Percentiles rank a stretch among this genome's conserved stretches.
phyloP scores from a whole-genome alignment of 805 yeast species.

The Saturnispora halmiae region DNA sequence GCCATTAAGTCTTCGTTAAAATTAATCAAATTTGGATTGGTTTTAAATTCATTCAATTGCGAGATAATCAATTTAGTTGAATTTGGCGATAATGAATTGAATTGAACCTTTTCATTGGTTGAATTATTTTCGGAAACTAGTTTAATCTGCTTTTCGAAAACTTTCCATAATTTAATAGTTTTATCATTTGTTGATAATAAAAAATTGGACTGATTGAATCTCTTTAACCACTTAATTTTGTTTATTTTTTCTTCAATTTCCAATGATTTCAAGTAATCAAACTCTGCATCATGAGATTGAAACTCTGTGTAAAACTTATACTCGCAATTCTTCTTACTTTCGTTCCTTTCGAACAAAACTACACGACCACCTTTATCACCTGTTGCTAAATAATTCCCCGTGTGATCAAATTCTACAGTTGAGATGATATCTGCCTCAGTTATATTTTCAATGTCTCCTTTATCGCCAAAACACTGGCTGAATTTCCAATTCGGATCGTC shows the following conservation, averaged over 20 bases:
- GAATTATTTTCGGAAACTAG: constrained; percentile 88
- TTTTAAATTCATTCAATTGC: constrained; percentile 23
- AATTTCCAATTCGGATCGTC: constrained; percentile 58
- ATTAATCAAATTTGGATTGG: constrained; percentile 18
- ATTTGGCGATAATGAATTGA: not conserved
- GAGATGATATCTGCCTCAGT: constrained; percentile 97
- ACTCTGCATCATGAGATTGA: constrained; percentile 97
- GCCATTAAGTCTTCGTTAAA: constrained; percentile 18
- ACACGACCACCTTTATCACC: constrained; percentile 99
- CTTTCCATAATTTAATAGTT: constrained; percentile 97
- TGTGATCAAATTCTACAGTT: constrained; percentile 90
- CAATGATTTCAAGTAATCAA: constrained; percentile 88
- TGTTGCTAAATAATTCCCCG: constrained; percentile 93
- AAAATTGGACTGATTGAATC: constrained; percentile 84
- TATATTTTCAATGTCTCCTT: constrained; percentile 90
- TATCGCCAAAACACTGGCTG: constrained; percentile 97
- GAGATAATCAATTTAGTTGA: constrained; percentile 16
- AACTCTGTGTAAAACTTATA: constrained; percentile 94
- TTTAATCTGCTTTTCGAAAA: constrained; percentile 83
- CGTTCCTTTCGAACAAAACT: constrained; percentile 87
- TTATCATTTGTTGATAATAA: constrained; percentile 90
- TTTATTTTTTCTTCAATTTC: constrained; percentile 98
- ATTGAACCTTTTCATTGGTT: constrained; percentile 30
- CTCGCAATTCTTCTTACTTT: constrained; percentile 70
- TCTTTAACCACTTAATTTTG: constrained; percentile 91